Percentiles rank a stretch among this genome's conserved stretches.
These are phyloP conservation scores for Monilinia laxa DNA, from an alignment of 2,329 filamentous ascomycete species.

Conservation along the genomic window DNA sequence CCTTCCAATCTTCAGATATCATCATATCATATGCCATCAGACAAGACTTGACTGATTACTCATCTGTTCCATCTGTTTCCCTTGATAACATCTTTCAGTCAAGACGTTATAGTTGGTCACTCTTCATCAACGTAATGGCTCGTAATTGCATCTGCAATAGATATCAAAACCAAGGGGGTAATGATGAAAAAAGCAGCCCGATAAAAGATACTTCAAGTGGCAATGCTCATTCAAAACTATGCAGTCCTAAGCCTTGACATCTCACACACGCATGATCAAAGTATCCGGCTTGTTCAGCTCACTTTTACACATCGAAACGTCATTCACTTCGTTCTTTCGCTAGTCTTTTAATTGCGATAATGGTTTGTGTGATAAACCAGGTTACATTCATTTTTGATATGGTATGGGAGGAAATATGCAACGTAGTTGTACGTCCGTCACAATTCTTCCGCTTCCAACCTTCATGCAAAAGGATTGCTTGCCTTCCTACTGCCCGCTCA, in stretches of 20 bases:
- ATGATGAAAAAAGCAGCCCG: no score
- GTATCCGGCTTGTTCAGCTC: neutral
- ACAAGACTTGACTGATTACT: no score
- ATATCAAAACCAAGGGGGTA: no score
- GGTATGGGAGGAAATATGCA: neutral
- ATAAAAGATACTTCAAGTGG: no score
- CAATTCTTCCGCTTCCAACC: neutral
- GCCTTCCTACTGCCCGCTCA: neutral
- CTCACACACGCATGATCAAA: neutral
- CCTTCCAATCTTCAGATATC: no score
- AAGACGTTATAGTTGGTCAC: no score
- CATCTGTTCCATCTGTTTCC: no score
- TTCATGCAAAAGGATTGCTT: neutral
- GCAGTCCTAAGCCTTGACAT: neutral
- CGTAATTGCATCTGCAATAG: neutral
- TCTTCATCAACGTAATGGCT: neutral
- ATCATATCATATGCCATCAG: no score
- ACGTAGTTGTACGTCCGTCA: neutral
- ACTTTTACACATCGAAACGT: neutral
- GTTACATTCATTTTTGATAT: conserved; percentile 4
- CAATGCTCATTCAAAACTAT: neutral
- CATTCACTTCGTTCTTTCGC: neutral
- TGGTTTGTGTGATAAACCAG: neutral
- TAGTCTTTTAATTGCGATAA: no score
- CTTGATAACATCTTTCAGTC: no score